Evolutionary conservation across 1,139 yeast species (phyloP).

Genomic region (Kodamaea sp.): DNA sequence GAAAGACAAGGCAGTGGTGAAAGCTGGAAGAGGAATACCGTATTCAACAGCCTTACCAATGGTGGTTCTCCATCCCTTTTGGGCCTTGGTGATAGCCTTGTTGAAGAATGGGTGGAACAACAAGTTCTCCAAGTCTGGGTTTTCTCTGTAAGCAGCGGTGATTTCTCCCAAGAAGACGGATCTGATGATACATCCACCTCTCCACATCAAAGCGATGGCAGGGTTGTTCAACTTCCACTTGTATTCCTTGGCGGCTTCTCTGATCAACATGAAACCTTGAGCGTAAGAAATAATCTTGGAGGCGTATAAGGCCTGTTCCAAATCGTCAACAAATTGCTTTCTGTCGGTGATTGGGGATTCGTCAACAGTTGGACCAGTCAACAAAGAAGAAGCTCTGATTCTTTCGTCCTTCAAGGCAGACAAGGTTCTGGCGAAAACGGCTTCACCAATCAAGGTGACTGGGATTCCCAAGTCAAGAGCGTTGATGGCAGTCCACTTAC

Average conservation of each 20-base stretch:
- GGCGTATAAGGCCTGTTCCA: conserved; percentile 98
- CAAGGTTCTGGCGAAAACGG: conserved; percentile 94
- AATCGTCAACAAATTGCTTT: conserved; percentile 82
- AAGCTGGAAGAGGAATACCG: conserved; percentile 98
- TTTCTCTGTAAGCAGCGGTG: conserved; percentile 92
- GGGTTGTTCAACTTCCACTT: conserved; percentile 98
- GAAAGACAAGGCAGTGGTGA: conserved; percentile 94
- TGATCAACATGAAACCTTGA: conserved; percentile 99
- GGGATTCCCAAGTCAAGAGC: conserved; percentile 99
- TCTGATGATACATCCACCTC: conserved; percentile 99
- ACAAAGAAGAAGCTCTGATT: conserved; percentile 73
- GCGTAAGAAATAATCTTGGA: conserved; percentile 98
- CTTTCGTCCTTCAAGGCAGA: conserved; percentile 93
- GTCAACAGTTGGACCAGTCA: conserved; percentile 70
- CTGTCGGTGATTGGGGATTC: conserved; percentile 66
- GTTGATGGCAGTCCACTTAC: conserved; percentile 99
- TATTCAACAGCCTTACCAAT: conserved; percentile 73
- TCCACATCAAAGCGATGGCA: conserved; percentile 98
- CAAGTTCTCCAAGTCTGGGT: conserved; percentile 92
- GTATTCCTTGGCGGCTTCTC: conserved; percentile 97
- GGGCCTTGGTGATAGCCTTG: conserved; percentile 90
- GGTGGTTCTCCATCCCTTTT: conserved; percentile 92
- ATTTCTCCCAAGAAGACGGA: conserved; percentile 97
- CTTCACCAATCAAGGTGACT: conserved; percentile 97
- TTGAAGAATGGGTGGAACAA: conserved; percentile 94